Evolutionary conservation across 78 protist species (phyloP).

Genomic region (Pigoraptor vietnamica): DNA sequence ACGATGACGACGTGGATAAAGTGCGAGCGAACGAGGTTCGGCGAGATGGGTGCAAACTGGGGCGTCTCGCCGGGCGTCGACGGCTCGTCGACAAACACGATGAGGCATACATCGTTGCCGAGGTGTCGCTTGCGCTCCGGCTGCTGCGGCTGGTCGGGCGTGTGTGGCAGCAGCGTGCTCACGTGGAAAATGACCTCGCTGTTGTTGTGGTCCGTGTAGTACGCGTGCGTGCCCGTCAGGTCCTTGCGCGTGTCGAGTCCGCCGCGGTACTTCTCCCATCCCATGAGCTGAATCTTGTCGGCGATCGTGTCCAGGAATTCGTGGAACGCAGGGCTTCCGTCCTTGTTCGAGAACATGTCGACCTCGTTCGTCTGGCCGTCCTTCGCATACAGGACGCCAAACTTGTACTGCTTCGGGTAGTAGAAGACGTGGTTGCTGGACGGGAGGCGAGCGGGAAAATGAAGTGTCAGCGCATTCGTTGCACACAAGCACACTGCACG

Average conservation of each 20-base stretch:
- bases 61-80: too few species aligned
- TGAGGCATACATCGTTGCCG: constrained; percentile 65
- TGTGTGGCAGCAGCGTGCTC: constrained; percentile 27
- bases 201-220: constrained; percentile 29
- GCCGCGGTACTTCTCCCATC: constrained; percentile 58
- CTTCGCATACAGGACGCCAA: constrained; percentile 51
- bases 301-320: constrained; percentile 50
- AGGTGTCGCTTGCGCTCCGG: constrained; percentile 66
- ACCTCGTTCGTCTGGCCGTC: constrained; percentile 51
- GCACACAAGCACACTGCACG: too few species aligned
- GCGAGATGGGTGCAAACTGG: constrained; percentile 19
- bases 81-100: constrained; percentile 57
- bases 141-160: background rate
- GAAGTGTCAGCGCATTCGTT: too few species aligned
- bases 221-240: background rate
- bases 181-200: constrained; percentile 72
- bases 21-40: constrained; percentile 43
- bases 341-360: constrained; percentile 43
- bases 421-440: background rate
- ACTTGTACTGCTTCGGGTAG: constrained; percentile 36
- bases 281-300: constrained; percentile 34
- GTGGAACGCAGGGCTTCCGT: background rate
- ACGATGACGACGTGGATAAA: constrained; percentile 60
- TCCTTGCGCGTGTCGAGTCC: constrained; percentile 42
- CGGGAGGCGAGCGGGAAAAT: background rate